Evolutionary conservation across 495 filamentous ascomycete genomes (phyloP).

Genomic region (Glutinoglossum americanum): DNA sequence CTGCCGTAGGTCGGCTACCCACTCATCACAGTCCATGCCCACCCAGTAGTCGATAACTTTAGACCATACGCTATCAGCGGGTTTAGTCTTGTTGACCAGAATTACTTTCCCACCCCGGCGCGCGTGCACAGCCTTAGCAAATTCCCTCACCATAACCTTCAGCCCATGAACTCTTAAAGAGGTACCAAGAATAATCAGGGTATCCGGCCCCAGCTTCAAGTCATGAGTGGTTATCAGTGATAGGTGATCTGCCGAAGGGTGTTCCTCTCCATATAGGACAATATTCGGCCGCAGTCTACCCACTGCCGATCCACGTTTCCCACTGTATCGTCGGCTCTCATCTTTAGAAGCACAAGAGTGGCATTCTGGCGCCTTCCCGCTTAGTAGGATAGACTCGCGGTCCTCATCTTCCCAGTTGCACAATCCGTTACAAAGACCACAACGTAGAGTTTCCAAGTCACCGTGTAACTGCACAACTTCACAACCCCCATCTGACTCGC

Average conservation of each 20-base stretch:
- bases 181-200: conserved; percentile 44
- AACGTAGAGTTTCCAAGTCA: conserved; percentile 34
- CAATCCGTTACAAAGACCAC: conserved; percentile 36
- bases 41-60: conserved; percentile 48
- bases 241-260: conserved; percentile 41
- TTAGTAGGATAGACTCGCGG: conserved; percentile 16
- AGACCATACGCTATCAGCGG: conserved; percentile 43
- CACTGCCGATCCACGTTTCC: conserved; percentile 38
- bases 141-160: conserved; percentile 43
- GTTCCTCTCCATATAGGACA: conserved; percentile 49
- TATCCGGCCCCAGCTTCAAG: conserved; percentile 30
- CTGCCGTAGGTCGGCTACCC: conserved; percentile 36
- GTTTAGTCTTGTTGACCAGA: conserved; percentile 47
- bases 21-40: conserved; percentile 50
- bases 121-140: conserved; percentile 46
- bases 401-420: conserved; percentile 36
- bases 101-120: conserved; percentile 32
- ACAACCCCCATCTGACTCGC: conserved; percentile 21
- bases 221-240: conserved; percentile 40
- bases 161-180: conserved; percentile 47
- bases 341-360: conserved; percentile 33
- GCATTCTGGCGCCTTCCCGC: conserved; percentile 40
- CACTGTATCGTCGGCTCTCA: conserved; percentile 31
- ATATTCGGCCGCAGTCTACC: conserved; percentile 45
- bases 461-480: conserved; percentile 49